Percentiles rank a stretch among this genome's conserved stretches.
Evolutionary conservation across 352 stramenopile genomes (phyloP).

Genomic region (Globisporangium radiosum): DNA sequence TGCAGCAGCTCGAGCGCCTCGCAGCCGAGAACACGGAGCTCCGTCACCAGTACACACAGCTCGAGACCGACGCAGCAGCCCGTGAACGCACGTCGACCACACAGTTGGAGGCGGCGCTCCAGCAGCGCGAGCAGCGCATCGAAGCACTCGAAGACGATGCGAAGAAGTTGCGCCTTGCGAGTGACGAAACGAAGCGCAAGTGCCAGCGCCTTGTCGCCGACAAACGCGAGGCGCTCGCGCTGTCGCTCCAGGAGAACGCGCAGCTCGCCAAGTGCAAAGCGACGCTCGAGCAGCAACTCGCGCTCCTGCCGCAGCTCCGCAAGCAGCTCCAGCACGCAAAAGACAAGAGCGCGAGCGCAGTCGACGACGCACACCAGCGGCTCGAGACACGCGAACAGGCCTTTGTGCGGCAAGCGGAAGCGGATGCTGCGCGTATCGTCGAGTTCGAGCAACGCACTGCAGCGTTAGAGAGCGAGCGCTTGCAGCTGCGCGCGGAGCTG

Average conservation of each 20-base stretch:
- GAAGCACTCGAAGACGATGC: constrained; percentile 21
- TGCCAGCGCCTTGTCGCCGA: constrained; percentile 44
- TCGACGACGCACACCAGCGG: constrained; percentile 26
- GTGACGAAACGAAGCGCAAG: constrained; percentile 27
- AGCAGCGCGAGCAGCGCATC: constrained; percentile 17
- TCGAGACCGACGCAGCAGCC: constrained; percentile 33
- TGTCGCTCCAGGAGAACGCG: constrained; percentile 45
- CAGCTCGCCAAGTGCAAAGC: constrained; percentile 23
- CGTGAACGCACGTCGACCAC: constrained; percentile 9
- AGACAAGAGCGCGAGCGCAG: constrained; percentile 28
- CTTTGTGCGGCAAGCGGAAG: constrained; percentile 41
- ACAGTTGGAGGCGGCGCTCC: constrained; percentile 17
- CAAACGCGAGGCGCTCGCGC: constrained; percentile 44
- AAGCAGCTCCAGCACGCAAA: constrained; percentile 42
- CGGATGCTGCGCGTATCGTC: neutral
- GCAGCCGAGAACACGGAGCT: constrained; percentile 13
- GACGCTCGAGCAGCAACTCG: constrained; percentile 28
- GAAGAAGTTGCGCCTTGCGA: constrained; percentile 20
- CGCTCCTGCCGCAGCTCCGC: constrained; percentile 44
- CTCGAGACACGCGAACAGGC: constrained; percentile 38
- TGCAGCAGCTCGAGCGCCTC: constrained; percentile 24
- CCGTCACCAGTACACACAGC: constrained; percentile 8
- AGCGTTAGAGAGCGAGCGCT: constrained; percentile 20
- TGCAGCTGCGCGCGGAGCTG: constrained; percentile 17
- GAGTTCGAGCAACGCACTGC: constrained; percentile 31